Evolutionary conservation across 164 flowering plant species (phyloP).

Genomic region (Buxus sempervirens): DNA sequence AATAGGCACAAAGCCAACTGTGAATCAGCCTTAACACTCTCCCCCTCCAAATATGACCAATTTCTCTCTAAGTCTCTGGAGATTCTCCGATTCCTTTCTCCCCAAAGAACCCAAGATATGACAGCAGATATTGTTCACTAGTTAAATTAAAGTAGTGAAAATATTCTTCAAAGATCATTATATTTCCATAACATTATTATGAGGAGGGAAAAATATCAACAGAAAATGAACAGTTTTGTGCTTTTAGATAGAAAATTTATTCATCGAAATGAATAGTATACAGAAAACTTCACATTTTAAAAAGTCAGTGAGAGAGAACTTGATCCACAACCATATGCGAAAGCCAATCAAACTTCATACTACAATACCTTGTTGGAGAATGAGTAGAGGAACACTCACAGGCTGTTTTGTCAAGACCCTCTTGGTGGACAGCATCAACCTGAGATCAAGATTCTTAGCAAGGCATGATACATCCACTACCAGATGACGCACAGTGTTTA

Average conservation of each 20-base stretch:
- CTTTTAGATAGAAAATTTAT: too few relatives aligned
- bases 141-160: too few relatives aligned
- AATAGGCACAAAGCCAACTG: too few relatives aligned
- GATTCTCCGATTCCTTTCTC: too few relatives aligned
- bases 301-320: not conserved
- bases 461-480: constrained; percentile 53
- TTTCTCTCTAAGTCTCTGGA: too few relatives aligned
- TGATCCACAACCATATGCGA: not conserved
- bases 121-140: too few relatives aligned
- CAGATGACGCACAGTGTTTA: constrained; percentile 47
- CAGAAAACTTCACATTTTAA: not conserved
- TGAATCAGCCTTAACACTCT: too few relatives aligned
- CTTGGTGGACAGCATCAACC: constrained; percentile 49
- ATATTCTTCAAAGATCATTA: not conserved
- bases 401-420: constrained; percentile 22
- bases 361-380: not conserved
- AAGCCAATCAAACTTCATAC: not conserved
- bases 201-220: not conserved
- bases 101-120: too few relatives aligned
- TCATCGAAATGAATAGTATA: too few relatives aligned
- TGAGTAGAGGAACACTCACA: constrained; percentile 24
- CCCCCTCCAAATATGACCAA: too few relatives aligned
- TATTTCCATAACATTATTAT: too few relatives aligned
- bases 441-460: constrained; percentile 45
- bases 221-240: not conserved